Base-by-base conservation (phyloP, 108 stramenopile species). In the Mediolabrus comicus region DNA sequence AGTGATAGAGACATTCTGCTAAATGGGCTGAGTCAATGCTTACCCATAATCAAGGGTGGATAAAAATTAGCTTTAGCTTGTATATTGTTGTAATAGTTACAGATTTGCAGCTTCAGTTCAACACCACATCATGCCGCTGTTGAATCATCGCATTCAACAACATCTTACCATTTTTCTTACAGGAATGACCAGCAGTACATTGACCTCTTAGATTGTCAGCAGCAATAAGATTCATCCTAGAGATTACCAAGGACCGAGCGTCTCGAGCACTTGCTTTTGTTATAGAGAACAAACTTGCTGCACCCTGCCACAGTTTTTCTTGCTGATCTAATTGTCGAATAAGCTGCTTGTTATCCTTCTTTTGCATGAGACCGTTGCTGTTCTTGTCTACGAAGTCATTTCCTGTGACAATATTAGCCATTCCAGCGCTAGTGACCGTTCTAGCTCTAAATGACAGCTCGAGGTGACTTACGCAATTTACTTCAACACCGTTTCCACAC, bases 381-480 rank as follows among this genome's bases (percentile, higher is more conserved):
- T 38, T 65, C 26, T 62, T 49, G 30, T 74, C 73, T 2, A 62
- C 13, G 0, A 28, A 60, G 8, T 71, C 46, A 35, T 52, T 16
- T 3, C 76, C 71, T n/a, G 74, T 75, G 0, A 84, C 19, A 30
- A 93, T 73, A 63, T 83, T 60, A 9, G 61, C 76, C 92, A 94
- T 94, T 8, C 92, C 92, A 7, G 92, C 88, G 35, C 83, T 84
- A 12, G 92, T 94, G 31, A 80, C 60, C 14, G 89, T 88, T 30
- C 92, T 76, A 7, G 88, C 82, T 51, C 89, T 87, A 10, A 94
- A 27, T 16, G 79, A 53, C 6, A 66, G 39, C n/a, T 53, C 54
- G 0, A 80, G 35, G 4, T 59, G 62, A 30, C 54, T 66, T 24
- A 84, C 28, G 55, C 86, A 87, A 1, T 58, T 54, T 4, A 60